A percentile compares a stretch with the other conserved stretches of the same genome.
These are phyloP conservation scores for Agaricus blazei DNA, from an alignment of 768 basidiomycete species.

Conservation along the genomic window DNA sequence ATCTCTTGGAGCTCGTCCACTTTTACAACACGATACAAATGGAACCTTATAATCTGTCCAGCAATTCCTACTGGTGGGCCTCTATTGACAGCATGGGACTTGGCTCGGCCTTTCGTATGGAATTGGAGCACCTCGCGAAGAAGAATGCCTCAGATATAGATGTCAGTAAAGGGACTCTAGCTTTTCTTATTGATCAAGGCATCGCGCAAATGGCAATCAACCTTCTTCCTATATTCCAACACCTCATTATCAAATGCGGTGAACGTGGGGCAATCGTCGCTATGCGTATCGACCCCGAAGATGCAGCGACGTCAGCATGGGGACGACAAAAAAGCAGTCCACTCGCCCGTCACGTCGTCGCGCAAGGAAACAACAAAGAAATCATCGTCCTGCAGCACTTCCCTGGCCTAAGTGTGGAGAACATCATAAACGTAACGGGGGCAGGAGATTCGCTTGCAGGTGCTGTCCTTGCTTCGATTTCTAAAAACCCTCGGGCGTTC, in stretches of 20 bases:
- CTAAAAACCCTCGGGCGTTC: slow-evolving; percentile 38
- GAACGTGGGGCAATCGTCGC: slow-evolving; percentile 57
- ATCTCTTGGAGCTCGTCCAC: slow-evolving; percentile 69
- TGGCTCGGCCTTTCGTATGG: slow-evolving; percentile 59
- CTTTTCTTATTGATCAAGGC: slow-evolving; percentile 66
- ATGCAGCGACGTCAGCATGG: slow-evolving; percentile 47
- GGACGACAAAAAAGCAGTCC: slow-evolving; percentile 39
- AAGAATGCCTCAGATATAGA: slow-evolving; percentile 35
- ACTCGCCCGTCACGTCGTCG: slow-evolving; percentile 44
- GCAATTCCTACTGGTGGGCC: slow-evolving; percentile 60
- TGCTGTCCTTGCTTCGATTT: slow-evolving; percentile 66
- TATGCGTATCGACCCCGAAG: slow-evolving; percentile 45
- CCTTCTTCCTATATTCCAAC: slow-evolving; percentile 80
- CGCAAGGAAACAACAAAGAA: slow-evolving; percentile 39
- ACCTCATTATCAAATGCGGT: slow-evolving; percentile 85
- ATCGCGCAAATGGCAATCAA: slow-evolving; percentile 76
- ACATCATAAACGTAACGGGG: slow-evolving; percentile 75
- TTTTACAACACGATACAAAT: slow-evolving; percentile 47
- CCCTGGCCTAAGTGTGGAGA: slow-evolving; percentile 44
- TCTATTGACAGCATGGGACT: slow-evolving; percentile 60
- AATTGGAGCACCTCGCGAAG: slow-evolving; percentile 57
- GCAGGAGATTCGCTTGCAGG: slow-evolving; percentile 92
- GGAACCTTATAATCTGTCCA: slow-evolving; percentile 43
- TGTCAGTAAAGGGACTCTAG: slow-evolving; percentile 38
- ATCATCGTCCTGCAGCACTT: slow-evolving; percentile 70